Base-by-base conservation (phyloP, 2,329 filamentous ascomycete genomes). In the Phyllosticta citrichinensis region DNA sequence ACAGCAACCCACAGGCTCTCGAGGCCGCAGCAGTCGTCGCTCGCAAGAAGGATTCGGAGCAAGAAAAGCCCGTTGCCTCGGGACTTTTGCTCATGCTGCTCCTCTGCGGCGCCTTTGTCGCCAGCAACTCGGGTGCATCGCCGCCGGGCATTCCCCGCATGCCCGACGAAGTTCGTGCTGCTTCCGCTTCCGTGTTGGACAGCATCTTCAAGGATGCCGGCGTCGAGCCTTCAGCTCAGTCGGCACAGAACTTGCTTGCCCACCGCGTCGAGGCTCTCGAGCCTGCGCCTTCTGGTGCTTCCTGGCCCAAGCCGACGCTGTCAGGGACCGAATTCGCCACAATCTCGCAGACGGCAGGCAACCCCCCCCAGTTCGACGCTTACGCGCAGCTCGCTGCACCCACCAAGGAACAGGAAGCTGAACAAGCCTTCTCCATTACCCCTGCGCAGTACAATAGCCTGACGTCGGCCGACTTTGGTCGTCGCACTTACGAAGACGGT, bases 61-160 rank as follows among this genome's bases (percentile, higher is more conserved):
- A 79, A 59, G 80, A 81, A 62, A 78, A 80, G 62, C 82, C 86
- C 63, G 87, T 90, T 66, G 89, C 92, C 68, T 89, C 91, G 57
- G 84, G 90, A 69, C 77, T 97, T 68, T 81, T 97, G 73, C 87
- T 93, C 75, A 96, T 97, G 91, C 88, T 97, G 67, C 88, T 99
- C 71, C 87, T 99, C 60, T 92, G 96, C 65, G 94, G 94, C 71
- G 94, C 94, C 58, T 96, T 97, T 71, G 91, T 97, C 68, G 88
- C 94, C 64, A 97, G 93, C 33, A 95, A 92, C 76, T 85, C 86
- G 53, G 80, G 87, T 20, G 85, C 85, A 66, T 83, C 85, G 53
- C 80, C 86, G 52, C 84, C 86, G 50, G 84, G 85, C 66, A 86
- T 95, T 67, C 88, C 89, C 57, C 83, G 83, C 61, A 87, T 93